Percentiles rank a stretch among this genome's conserved stretches.
Conservation (phyloP, 2,329 filamentous ascomycete species). For the Trichothecium roseum region DNA sequence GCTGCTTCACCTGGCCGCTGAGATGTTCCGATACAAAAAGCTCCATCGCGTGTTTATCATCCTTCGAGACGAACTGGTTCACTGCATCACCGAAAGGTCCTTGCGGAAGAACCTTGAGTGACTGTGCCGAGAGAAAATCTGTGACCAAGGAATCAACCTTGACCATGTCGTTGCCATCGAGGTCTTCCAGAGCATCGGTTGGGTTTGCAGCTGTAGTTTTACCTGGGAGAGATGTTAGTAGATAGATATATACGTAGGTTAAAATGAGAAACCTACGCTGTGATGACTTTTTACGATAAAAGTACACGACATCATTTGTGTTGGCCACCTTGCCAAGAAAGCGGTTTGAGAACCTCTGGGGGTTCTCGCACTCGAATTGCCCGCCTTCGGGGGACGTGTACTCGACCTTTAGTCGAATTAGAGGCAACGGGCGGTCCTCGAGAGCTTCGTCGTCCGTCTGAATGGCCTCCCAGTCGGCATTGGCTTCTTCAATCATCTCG, state of each 20-base stretch:
- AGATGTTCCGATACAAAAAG: conserved; percentile 66
- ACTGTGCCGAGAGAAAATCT: conserved; percentile 79
- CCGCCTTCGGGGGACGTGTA: conserved; percentile 78
- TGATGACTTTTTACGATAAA: conserved; percentile 76
- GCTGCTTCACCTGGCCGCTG: conserved; percentile 57
- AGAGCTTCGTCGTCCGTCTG: conserved; percentile 54
- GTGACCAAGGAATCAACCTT: conserved; percentile 83
- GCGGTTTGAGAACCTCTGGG: conserved; percentile 88
- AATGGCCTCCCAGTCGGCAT: conserved; percentile 67
- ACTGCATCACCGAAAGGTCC: conserved; percentile 91
- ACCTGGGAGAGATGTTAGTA: conserved; percentile 14
- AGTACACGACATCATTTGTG: conserved; percentile 85
- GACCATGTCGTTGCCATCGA: conserved; percentile 52
- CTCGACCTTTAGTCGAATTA: conserved; percentile 86
- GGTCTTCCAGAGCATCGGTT: conserved; percentile 50
- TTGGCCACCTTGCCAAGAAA: conserved; percentile 91
- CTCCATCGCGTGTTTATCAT: conserved; percentile 88
- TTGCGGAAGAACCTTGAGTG: conserved; percentile 84
- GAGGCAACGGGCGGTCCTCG: conserved; percentile 60
- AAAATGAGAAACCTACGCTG: conserved; percentile 12
- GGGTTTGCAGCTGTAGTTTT: conserved; percentile 36
- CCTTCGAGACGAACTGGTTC: conserved; percentile 85
- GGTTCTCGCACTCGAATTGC: conserved; percentile 84
- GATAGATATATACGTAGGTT: not conserved
- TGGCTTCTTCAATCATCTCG: conserved; percentile 78